Base-by-base conservation (phyloP, 345 rosid species). In the Aethionema arabicum region DNA sequence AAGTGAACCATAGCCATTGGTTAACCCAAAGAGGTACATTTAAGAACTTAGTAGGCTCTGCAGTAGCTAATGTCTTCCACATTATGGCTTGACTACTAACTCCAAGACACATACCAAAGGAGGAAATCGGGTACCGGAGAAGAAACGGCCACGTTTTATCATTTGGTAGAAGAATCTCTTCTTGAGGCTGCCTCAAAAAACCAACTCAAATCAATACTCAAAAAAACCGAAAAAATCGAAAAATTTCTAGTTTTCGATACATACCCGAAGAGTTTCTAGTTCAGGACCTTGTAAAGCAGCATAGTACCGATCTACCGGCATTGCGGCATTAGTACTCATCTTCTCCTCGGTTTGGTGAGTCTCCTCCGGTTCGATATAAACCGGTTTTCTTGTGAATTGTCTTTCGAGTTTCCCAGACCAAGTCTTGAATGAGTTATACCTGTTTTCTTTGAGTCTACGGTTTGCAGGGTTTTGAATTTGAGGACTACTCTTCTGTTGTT, bases 41-140 rank as follows among this genome's bases (percentile, higher is more conserved):
- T 41, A 89, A 87, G 72, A 86, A 89, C 51, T 77, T 74, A 52
- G 84, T 81, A 63, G 93, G 80, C 38, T 27, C 41, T 0, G 90
- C 76, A 11, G 84, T 79, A 5, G 96, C 85, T 54, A 86, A 55
- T 14, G 87, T 68, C 53, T 84, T 85, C 93, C 93, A 89, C 83
- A 89, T 58, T 67, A 89, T 82, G 30, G 93, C 91, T 76, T 89
- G 96, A 75, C 96, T 89, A 73, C 91, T 79, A 7, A 83, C 84
- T 32, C 96, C 96, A 5, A 89, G 93, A 68, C 96, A 89, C 71
- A 89, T 82, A 78, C 96, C 96, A 8, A 84, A 89, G 27, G 96
- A 77, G 11, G 96, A 82, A 56, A 89, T 53, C 0, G 91, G 85
- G 67, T 32, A 89, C 11, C 93, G 82, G 4, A 89, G 84, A 68